Percentiles rank a stretch among this genome's conserved stretches.
phyloP scores from a whole-genome alignment of 1,284 basidiomycete genomes.

The Hymenochaete sp. region DNA sequence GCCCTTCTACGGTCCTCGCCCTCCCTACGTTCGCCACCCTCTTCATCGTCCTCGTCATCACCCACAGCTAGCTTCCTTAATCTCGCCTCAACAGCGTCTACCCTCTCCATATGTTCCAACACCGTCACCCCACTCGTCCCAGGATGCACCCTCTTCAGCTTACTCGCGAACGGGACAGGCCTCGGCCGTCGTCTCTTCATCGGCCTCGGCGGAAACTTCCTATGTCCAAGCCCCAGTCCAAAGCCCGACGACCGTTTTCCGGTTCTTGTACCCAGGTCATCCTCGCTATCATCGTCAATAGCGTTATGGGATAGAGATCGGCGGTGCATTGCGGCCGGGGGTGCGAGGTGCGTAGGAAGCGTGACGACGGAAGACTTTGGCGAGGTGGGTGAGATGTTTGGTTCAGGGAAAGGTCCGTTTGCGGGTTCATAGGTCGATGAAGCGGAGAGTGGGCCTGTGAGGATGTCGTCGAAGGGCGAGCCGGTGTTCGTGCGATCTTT shows the following conservation, averaged over 20 bases:
- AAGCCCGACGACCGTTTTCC: conserved; percentile 14
- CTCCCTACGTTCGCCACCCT: conserved; percentile 33
- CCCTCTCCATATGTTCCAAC: conserved; percentile 69
- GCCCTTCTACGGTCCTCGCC: conserved; percentile 41
- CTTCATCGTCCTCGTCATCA: conserved; percentile 40
- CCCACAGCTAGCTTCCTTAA: conserved; percentile 60
- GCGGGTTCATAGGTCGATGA: too few species aligned
- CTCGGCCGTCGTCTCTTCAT: conserved; percentile 54
- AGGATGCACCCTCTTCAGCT: conserved; percentile 70
- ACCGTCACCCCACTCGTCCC: conserved; percentile 76
- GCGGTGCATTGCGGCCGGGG: conserved; percentile 21
- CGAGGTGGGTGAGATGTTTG: too few species aligned
- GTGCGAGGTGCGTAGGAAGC: conserved; percentile 41
- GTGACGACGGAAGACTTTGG: conserved; percentile 53
- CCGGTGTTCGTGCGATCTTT: conserved; percentile 45
- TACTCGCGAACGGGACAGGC: conserved; percentile 71
- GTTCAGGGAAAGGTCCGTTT: too few species aligned
- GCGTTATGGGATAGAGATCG: conserved; percentile 52
- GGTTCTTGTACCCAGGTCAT: too few species aligned
- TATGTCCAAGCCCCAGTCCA: conserved; percentile 9
- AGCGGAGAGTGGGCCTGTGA: conserved; percentile 30
- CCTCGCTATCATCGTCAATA: conserved; percentile 23
- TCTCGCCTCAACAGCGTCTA: conserved; percentile 74
- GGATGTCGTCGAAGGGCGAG: too few species aligned
- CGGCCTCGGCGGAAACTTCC: conserved; percentile 67